Conservation (phyloP, 2,329 filamentous ascomycete genomes). For the Bipolaris victoriae region DNA sequence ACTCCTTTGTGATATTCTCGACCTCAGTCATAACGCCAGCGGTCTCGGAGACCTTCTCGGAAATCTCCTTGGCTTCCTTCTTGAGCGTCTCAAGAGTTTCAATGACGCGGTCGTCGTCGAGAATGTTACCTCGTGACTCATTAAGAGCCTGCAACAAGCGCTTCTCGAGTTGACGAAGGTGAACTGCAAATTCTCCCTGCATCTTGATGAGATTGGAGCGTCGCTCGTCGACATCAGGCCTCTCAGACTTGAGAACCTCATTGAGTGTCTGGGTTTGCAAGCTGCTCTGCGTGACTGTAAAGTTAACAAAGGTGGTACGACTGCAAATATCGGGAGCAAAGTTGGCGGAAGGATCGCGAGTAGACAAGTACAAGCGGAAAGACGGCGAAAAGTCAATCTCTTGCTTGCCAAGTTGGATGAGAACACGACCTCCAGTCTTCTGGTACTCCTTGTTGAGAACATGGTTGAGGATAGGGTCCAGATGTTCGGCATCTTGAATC, state of each 20-base stretch:
- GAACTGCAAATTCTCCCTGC: conserved; percentile 99
- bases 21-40: conserved; percentile 98
- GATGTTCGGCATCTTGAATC: conserved; percentile 96
- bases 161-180: conserved; percentile 93
- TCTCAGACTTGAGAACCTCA: conserved; percentile 95
- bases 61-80: conserved; percentile 96
- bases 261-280: conserved; percentile 97
- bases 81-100: conserved; percentile 97
- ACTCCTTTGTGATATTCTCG: conserved; percentile 92
- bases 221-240: conserved; percentile 95
- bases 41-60: conserved; percentile 92
- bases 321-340: conserved; percentile 98
- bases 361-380: conserved; percentile 94
- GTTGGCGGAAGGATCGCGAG: conserved; percentile 90
- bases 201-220: conserved; percentile 97
- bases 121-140: conserved; percentile 94
- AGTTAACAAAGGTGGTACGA: conserved; percentile 98
- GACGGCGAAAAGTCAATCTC: conserved; percentile 98
- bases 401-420: conserved; percentile 97
- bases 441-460: conserved; percentile 99
- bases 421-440: conserved; percentile 94
- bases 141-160: conserved; percentile 92
- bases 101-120: conserved; percentile 98
- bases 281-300: conserved; percentile 98
- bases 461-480: conserved; percentile 97